Evolutionary conservation across 805 yeast species (phyloP), one percentile per base, ranked within the genome.

Genomic region (Starmerella bombicola): DNA sequence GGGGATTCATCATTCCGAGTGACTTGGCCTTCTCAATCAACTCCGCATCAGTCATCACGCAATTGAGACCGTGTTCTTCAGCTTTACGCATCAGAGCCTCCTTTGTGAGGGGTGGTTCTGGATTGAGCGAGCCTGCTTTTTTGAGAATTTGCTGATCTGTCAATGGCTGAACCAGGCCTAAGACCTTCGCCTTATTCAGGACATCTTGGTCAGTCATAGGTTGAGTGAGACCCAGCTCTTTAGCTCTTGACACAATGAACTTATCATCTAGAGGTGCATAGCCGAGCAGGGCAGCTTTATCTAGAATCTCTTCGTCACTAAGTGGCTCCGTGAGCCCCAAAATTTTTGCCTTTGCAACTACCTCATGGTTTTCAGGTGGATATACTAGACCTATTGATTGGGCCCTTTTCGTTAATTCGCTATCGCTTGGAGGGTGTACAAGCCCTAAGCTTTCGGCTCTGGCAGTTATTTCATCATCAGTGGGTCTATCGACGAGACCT

Each of bases 191-290:
- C 25, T 19, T 28, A 4, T 17, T 13, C 12, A 31, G 4, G 13
- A 50, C 30, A 3, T 41, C 40, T 1, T n/a, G 30, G 1, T 46
- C 42, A 3, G 30, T 28, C 7, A 81, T 64, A 5, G 49, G 43
- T 15, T 48, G 52, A 1, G 50, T 48, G 10, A 59, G 42, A 2
- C 56, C 49, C 2, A 48, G 30, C 2, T 36, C 46, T 10, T 43
- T 42, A 50, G 61, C 62, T 24, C 50, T 50, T 15, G 45, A 21
- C 3, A 15, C 25, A 23, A 50, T 33, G 7, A 50, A 45, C 55
- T 81, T 91, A 3, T 81, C 86, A 10, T 35, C 15, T 3, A 37
- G 38, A 9, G 47, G 47, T 1, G 32, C 41, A 4, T 43, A 36
- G 16, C 54, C 54, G 6, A 44, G 30, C 5, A 15, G 29, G 3